phyloP scores from a whole-genome alignment of 2,329 filamentous ascomycete genomes.

The Sporothrix pseudoabietina region DNA sequence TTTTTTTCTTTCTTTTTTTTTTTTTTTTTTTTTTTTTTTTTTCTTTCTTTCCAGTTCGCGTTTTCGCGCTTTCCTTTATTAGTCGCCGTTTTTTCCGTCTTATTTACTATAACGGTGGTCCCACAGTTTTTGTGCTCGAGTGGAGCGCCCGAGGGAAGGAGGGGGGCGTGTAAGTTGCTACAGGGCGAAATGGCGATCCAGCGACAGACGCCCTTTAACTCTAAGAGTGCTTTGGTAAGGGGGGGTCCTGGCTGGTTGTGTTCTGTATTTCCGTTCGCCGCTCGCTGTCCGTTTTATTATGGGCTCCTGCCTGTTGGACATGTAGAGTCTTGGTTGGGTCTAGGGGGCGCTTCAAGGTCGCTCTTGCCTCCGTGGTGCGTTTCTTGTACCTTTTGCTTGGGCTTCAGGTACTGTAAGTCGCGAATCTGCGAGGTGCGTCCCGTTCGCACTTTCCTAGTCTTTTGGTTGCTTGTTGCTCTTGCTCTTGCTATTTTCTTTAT shows the following conservation, averaged over 20 bases:
- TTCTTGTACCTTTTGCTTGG: background rate
- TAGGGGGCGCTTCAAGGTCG: background rate
- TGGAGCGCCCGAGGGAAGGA: background rate
- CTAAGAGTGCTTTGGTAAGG: background rate
- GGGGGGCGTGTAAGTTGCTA: conserved; percentile 22
- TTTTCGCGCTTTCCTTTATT: conserved; percentile 25
- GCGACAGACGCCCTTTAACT: background rate
- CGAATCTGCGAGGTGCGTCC: conserved; percentile 11
- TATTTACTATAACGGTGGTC: conserved; percentile 1
- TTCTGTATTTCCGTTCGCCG: conserved; percentile 19
- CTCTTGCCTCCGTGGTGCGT: background rate
- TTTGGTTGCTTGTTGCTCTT: background rate
- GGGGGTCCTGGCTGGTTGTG: background rate
- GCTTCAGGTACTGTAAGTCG: too few species aligned
- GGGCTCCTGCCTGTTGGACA: background rate
- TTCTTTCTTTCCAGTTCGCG: conserved; percentile 2
- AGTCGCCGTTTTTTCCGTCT: conserved; percentile 22
- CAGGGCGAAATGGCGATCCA: conserved; percentile 5
- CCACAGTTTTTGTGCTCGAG: background rate
- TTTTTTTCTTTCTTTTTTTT: background rate
- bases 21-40: background rate
- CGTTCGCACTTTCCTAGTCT: background rate
- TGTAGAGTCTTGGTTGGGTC: background rate
- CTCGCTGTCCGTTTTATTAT: background rate
- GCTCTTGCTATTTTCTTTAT: conserved; percentile 28